Evolutionary conservation across 1,284 basidiomycete species (phyloP), one percentile per base, ranked within the genome.

Genomic region (Marasmius oreades): DNA sequence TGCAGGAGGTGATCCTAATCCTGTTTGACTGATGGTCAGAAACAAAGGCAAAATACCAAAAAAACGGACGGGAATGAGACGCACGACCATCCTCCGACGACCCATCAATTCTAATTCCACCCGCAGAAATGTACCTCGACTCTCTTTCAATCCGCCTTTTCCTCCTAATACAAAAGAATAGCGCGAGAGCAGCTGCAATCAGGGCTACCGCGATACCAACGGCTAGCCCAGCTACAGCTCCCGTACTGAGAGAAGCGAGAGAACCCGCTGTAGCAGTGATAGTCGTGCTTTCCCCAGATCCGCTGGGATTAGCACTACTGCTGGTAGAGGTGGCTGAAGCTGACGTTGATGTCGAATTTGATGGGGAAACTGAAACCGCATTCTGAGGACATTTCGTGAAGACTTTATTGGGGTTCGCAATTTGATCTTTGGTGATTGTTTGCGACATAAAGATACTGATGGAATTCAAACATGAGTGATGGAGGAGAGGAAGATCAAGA

Each of bases 401-500:
- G 1, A 64, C 62, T 42, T 67, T 67, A 52, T 69, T 66, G 26
- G 62, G 61, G 5, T 55, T 55, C 20, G 59, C 52, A 18, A 56
- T 59, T 48, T 66, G 60, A 44, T 65, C 58, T 53, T 59, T 59
- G 11, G 26, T 55, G 14, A 63, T 58, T 47, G 59, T 61, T 36
- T 66, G 60, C 51, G 57, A 54, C 4, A 63, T 67, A 48, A 57
- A 66, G 8, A 59, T 45, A 45, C 67, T 69, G 50, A n/a, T n/a
- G n/a, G n/a, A 36, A 47, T 24, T 2, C 11, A 26, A 47, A n/a
- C 14, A 10, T 45, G 12, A 44, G 26, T 22, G 12, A 24, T 50
- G 14, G 18, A 39, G n/a, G 12, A 22, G 24, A 12, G 24, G 8
- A 22, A 18, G 7, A 23, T 36, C 12, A 18, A 20, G 18, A 16